These are phyloP conservation scores for Diutina sp. DNA, from an alignment of 1,139 yeast genomes.

Conservation along the genomic window DNA sequence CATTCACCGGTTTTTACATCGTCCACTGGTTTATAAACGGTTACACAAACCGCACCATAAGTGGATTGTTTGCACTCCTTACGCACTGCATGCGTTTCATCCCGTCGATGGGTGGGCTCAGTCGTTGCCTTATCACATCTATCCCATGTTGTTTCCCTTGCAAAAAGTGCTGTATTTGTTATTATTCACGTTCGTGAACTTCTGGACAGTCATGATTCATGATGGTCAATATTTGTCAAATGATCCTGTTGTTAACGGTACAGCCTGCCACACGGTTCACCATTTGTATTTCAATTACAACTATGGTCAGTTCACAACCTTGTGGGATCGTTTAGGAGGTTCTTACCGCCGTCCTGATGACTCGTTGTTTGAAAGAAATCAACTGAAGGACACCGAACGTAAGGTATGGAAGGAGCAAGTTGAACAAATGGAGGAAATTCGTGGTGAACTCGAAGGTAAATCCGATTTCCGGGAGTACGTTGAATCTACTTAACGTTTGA, in stretches of 20 bases:
- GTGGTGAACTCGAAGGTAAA: slow-evolving; percentile 66
- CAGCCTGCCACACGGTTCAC: slow-evolving; percentile 96
- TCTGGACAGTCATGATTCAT: slow-evolving; percentile 98
- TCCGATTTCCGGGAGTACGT: slow-evolving; percentile 38
- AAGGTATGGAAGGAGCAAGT: slow-evolving; percentile 66
- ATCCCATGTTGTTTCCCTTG: slow-evolving; percentile 83
- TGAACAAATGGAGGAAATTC: slow-evolving; percentile 66
- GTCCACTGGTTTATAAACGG: slow-evolving; percentile 74
- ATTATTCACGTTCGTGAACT: slow-evolving; percentile 80
- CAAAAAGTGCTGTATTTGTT: slow-evolving; percentile 75
- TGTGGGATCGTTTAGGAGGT: slow-evolving; percentile 95
- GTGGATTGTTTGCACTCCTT: slow-evolving; percentile 98
- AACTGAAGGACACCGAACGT: slow-evolving; percentile 23
- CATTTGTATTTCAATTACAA: slow-evolving; percentile 94
- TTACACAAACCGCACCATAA: slow-evolving; percentile 98
- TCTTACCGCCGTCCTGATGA: slow-evolving; percentile 88
- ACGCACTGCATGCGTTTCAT: slow-evolving; percentile 97
- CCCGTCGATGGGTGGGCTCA: slow-evolving; percentile 94
- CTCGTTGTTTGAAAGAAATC: slow-evolving; percentile 60
- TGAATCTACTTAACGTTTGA: not conserved
- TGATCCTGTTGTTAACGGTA: slow-evolving; percentile 90
- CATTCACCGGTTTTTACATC: slow-evolving; percentile 86
- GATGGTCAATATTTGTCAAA: slow-evolving; percentile 93
- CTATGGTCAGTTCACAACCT: slow-evolving; percentile 94
- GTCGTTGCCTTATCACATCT: slow-evolving; percentile 84